Base-by-base conservation (phyloP, 805 yeast genomes). In the Wickerhamiella spandovensis region DNA sequence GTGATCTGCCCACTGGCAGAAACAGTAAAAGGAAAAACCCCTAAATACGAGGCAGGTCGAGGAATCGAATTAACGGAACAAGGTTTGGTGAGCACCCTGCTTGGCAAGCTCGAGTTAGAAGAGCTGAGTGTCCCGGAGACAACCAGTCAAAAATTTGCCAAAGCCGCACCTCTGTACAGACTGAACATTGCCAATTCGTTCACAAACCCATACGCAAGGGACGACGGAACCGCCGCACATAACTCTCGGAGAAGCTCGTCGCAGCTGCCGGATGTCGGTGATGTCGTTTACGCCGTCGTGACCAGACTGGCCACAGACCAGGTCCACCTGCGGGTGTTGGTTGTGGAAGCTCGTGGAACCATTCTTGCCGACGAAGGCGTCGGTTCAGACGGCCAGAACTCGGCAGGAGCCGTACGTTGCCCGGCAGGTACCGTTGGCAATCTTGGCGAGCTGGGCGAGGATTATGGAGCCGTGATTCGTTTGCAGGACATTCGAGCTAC, bases 401-500 rank as follows among this genome's bases (percentile, higher is more conserved):
- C 61, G 5, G 62, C 62, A 1, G 58, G 61, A 12, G 54, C 62
- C 7, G 59, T 64, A 2, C 56, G 57, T 43, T 58, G 61, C 9
- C 43, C 60, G 12, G 35, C 59, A n/a, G 55, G 61, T 3, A 28
- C 53, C 17, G 52, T 62, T 4, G 59, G 55, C 30, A 95, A 86
- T 58, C 35, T 53, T 17, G 50, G 51, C 7, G 61, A 58, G 28
- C 67, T 84, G 32, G 96, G 95, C 2, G 96, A 89, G 61, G 84
- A 84, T 21, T 89, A 84, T 68, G 86, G 83, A 59, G 97, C 94
- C 0, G 72, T 87, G 7, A 81, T 89, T 45, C 71, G 97, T 59
- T 72, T 84, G 2, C 95, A 87, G 65, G 98, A 92, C 65, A 79
- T 92, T 1, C 73, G 97, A 53, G 81, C 90, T 20, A 86, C 96